These are phyloP conservation scores for Quercus gilva DNA, from an alignment of 306 rosid species.

Conservation along the genomic window DNA sequence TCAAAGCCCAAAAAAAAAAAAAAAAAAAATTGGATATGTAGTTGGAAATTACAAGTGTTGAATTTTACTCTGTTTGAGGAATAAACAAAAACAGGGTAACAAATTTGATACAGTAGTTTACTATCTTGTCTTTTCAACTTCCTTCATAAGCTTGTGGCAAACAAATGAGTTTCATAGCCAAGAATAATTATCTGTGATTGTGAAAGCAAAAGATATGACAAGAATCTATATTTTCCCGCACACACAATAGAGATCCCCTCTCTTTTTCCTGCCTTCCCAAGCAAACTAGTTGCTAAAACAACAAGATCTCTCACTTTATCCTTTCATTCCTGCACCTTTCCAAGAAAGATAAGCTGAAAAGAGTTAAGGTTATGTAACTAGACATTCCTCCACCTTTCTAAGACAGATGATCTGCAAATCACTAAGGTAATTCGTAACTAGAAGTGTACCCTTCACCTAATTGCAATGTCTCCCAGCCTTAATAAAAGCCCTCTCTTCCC, in stretches of 20 bases:
- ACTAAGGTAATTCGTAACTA: slow-evolving; percentile 18
- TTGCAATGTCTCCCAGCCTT: slow-evolving; percentile 12
- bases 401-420: slow-evolving; percentile 18
- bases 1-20: too few relatives aligned
- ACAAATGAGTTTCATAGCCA: background rate
- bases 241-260: background rate
- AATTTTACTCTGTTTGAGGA: background rate
- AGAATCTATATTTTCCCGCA: background rate
- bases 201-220: slow-evolving; percentile 15
- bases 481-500: slow-evolving; percentile 23
- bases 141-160: background rate
- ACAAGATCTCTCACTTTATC: slow-evolving; percentile 28
- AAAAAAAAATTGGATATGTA: too few relatives aligned
- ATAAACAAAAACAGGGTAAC: background rate
- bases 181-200: background rate
- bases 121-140: background rate
- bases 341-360: slow-evolving; percentile 18
- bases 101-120: background rate
- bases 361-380: slow-evolving; percentile 19
- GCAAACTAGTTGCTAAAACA: slow-evolving; percentile 15
- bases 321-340: slow-evolving; percentile 27
- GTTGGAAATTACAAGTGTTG: too few relatives aligned
- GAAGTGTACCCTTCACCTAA: slow-evolving; percentile 24
- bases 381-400: slow-evolving; percentile 25
- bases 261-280: slow-evolving; percentile 25